A percentile compares a stretch with the other conserved stretches of the same genome.
Evolutionary conservation across 2,329 filamentous ascomycete species (phyloP).

Genomic region (Dactylonectria macrodidyma): DNA sequence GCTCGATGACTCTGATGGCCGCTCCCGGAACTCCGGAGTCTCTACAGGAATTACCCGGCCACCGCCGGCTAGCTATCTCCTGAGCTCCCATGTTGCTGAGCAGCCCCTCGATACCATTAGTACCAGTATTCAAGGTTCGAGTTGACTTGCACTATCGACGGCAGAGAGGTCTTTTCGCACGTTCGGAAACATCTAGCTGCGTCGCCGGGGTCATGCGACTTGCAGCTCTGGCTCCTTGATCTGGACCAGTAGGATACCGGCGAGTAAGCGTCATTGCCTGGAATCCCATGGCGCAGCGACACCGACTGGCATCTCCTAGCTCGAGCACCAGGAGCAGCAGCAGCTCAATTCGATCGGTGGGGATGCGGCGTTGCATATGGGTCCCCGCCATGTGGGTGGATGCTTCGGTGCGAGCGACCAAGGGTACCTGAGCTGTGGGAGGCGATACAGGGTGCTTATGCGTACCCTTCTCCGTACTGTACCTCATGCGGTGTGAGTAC

Average conservation of each 20-base stretch:
- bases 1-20: conserved; percentile 3
- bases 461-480: conserved; percentile 6
- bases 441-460: conserved; percentile 10
- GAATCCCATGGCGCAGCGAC: conserved; percentile 42
- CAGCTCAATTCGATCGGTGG: conserved; percentile 44
- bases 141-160: neutral
- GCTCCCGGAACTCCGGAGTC: conserved; percentile 24
- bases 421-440: conserved; percentile 26
- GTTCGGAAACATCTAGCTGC: conserved; percentile 29
- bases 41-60: conserved; percentile 18
- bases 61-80: conserved; percentile 29
- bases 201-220: conserved; percentile 28
- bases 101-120: neutral
- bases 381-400: conserved; percentile 14
- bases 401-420: conserved; percentile 24
- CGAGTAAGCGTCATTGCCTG: conserved; percentile 50
- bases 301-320: conserved; percentile 35
- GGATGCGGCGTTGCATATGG: conserved; percentile 27
- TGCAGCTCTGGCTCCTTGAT: conserved; percentile 20
- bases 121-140: neutral
- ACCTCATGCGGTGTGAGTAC: conserved; percentile 20
- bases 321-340: conserved; percentile 27
- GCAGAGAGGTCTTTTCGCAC: neutral
- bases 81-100: conserved; percentile 2
- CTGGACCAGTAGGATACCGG: conserved; percentile 44